Base-by-base conservation (phyloP, 163 green algal genomes). In the Volvox carteri region DNA sequence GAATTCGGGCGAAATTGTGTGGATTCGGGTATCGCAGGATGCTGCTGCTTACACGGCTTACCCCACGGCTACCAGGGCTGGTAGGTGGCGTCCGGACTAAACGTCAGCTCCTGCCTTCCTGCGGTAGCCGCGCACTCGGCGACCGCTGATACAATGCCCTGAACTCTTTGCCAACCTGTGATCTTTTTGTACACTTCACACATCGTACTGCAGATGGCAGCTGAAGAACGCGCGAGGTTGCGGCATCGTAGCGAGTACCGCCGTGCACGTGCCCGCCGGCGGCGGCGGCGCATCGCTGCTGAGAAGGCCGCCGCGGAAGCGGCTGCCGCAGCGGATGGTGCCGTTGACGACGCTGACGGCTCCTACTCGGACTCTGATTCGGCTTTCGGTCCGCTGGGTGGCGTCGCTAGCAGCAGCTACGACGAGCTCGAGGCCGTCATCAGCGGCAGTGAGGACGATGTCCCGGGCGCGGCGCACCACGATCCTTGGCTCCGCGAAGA, bases 341-440 rank as follows among this genome's bases (percentile, higher is more conserved):
- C 8, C 18, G 30, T 14, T 25, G 44, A 54, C 7, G 52, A 39
- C 50, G 44, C 39, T n/a, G 46, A 35, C 78, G 33, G 19, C 0
- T 62, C 62, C 48, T 62, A 54, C 23, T 35, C 33, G 6, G 67
- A 87, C 46, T 56, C 44, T 21, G 81, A 87, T 28, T 44, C 41
- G 28, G 44, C 23, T n/a, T 28, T 62, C 42, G 35, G 44, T 7
- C 75, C 30, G 48, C n/a, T 41, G 0, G 81, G 42, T 14, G 46
- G 48, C 46, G 68, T 44, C 21, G 81, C 81, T 33, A 25, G 41
- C 65, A 72, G 65, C 65, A 68, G 42, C 42, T 79, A 80, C 28
- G 65, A 87, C 46, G 81, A 87, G 81, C 81, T 87, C 28, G 81
- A 87, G 67, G 81, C 81, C 0, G 81, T 33, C 33, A 72, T 87